Percentiles rank a stretch among this genome's conserved stretches.
These are phyloP conservation scores for Tirmania nivea DNA, from an alignment of 495 filamentous ascomycete species.

Conservation along the genomic window DNA sequence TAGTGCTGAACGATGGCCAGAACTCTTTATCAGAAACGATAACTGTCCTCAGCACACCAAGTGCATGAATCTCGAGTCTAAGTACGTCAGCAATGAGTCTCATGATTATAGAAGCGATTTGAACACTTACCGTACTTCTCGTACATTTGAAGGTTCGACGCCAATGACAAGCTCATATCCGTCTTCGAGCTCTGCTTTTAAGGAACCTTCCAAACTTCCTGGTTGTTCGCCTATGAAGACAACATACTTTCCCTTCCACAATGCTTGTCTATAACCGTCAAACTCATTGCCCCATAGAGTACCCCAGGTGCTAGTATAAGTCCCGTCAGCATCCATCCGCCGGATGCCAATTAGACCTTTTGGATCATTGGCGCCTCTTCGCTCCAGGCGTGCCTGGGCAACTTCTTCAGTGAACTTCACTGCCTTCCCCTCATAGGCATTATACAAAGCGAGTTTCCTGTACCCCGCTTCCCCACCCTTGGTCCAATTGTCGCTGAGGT, in stretches of 20 bases:
- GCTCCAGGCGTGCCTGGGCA: conserved; percentile 65
- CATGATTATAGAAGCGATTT: no score
- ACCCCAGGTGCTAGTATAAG: conserved; percentile 9
- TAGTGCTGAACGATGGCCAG: background rate
- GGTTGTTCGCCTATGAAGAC: conserved; percentile 14
- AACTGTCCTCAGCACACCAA: conserved; percentile 43
- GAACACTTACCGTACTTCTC: no score
- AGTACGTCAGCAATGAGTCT: no score
- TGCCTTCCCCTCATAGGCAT: conserved; percentile 60
- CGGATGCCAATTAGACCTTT: conserved; percentile 26
- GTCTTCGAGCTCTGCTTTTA: conserved; percentile 34
- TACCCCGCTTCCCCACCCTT: conserved; percentile 28
- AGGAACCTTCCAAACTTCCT: conserved; percentile 1
- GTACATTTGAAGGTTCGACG: conserved; percentile 16
- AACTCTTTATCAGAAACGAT: conserved; percentile 29
- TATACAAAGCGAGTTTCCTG: conserved; percentile 44
- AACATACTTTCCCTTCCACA: conserved; percentile 8
- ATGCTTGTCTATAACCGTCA: conserved; percentile 4
- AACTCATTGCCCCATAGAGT: conserved; percentile 15
- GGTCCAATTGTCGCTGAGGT: conserved; percentile 33
- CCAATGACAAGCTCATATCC: conserved; percentile 44
- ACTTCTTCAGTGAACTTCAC: conserved; percentile 65
- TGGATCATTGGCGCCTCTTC: conserved; percentile 42
- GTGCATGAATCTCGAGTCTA: conserved; percentile 30
- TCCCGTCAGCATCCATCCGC: conserved; percentile 12